These are phyloP conservation scores for Gilbertella persicaria DNA, from an alignment of 371 early-diverging fungal genomes.

Conservation along the genomic window DNA sequence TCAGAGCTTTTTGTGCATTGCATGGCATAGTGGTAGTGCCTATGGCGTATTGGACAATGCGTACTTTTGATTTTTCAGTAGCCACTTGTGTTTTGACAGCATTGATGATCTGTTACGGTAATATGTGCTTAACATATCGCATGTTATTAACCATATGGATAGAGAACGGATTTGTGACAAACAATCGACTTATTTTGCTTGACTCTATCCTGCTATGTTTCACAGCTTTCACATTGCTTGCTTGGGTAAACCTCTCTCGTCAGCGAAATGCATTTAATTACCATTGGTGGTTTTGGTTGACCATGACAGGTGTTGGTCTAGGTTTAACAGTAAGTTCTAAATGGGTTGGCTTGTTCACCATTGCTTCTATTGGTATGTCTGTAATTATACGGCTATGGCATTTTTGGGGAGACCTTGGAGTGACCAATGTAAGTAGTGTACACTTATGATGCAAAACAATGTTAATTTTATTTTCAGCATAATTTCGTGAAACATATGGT, in stretches of 20 bases:
- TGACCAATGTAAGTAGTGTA: constrained; percentile 36
- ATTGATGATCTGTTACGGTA: constrained; percentile 49
- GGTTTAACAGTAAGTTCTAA: constrained; percentile 72
- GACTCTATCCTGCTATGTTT: constrained; percentile 89
- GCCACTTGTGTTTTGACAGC: constrained; percentile 38
- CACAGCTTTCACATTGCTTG: constrained; percentile 68
- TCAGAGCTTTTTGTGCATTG: constrained; percentile 40
- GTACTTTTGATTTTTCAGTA: constrained; percentile 37
- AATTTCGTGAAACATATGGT: constrained; percentile 63
- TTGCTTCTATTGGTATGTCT: constrained; percentile 82
- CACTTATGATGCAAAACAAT: too few species aligned
- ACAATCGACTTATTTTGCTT: constrained; percentile 87
- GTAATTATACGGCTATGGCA: constrained; percentile 84
- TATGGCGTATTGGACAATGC: constrained; percentile 43
- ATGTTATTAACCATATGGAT: neutral
- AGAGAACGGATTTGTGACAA: constrained; percentile 89
- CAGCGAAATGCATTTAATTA: constrained; percentile 61
- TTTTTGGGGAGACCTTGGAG: constrained; percentile 64
- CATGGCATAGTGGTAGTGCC: constrained; percentile 43
- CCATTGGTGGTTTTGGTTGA: constrained; percentile 74
- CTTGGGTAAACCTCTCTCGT: constrained; percentile 80
- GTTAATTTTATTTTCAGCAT: constrained; percentile 30
- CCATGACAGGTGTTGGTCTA: constrained; percentile 64
- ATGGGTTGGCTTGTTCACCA: constrained; percentile 88
- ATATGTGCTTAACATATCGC: neutral